These are phyloP conservation scores for Botrytis elliptica DNA, from an alignment of 2,329 filamentous ascomycete species.

Conservation along the genomic window DNA sequence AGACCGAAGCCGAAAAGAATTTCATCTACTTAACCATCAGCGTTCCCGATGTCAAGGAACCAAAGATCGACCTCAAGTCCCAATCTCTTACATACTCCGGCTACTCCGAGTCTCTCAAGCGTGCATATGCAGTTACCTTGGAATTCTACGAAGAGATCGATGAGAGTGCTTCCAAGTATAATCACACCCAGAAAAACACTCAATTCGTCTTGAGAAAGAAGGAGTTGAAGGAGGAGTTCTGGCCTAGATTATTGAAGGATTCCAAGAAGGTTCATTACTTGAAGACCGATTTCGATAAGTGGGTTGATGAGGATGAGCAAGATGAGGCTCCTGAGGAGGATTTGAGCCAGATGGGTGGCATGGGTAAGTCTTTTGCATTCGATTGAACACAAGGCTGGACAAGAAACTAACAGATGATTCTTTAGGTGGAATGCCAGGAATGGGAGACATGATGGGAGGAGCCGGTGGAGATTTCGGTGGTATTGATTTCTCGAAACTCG, in stretches of 20 bases:
- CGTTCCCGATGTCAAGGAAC: conserved; percentile 78
- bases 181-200: conserved; percentile 85
- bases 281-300: conserved; percentile 97
- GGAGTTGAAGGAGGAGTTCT: conserved; percentile 90
- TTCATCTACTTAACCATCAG: conserved; percentile 91
- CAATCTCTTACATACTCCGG: conserved; percentile 78
- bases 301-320: conserved; percentile 69
- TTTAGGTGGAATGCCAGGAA: conserved; percentile 28
- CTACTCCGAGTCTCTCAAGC: conserved; percentile 79
- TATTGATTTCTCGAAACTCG: conserved; percentile 93
- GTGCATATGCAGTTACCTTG: conserved; percentile 80
- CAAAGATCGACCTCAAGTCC: conserved; percentile 82
- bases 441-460: conserved; percentile 42
- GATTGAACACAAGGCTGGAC: neutral
- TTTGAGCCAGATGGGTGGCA: conserved; percentile 60
- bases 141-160: conserved; percentile 93
- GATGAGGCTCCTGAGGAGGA: conserved; percentile 85
- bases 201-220: conserved; percentile 96
- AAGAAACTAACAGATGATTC: neutral
- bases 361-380: conserved; percentile 44
- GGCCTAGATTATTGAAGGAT: conserved; percentile 92
- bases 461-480: conserved; percentile 72
- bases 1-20: conserved; percentile 79
- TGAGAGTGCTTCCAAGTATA: conserved; percentile 74
- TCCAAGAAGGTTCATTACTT: conserved; percentile 88